Percentiles rank a stretch among this genome's conserved stretches.
phyloP scores from a whole-genome alignment of 2,329 filamentous ascomycete species.

The Rutstroemia sp. region DNA sequence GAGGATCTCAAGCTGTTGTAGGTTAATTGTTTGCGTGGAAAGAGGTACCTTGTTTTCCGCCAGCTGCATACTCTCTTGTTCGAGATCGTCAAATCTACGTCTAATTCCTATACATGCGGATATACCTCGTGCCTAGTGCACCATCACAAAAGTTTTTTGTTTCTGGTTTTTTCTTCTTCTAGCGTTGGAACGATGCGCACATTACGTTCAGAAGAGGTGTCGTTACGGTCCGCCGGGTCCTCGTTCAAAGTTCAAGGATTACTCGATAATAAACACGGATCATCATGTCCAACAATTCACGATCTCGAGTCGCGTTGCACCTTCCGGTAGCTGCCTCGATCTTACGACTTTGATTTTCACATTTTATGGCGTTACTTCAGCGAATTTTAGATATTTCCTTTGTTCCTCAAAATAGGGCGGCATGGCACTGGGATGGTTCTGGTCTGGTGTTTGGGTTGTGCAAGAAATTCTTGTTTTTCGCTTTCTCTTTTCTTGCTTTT shows the following conservation, averaged over 20 bases:
- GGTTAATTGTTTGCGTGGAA: constrained; percentile 21
- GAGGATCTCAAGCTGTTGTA: constrained; percentile 41
- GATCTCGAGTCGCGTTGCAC: constrained; percentile 32
- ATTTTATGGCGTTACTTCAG: constrained; percentile 28
- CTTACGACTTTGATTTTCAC: constrained; percentile 28
- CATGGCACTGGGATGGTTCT: constrained; percentile 28
- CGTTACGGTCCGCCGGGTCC: constrained; percentile 13
- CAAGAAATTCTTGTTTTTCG: constrained; percentile 23
- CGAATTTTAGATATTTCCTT: constrained; percentile 27
- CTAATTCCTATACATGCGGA: constrained; percentile 11
- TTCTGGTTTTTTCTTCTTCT: constrained; percentile 17
- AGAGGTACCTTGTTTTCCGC: too few species aligned
- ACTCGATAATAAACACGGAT: constrained; percentile 24
- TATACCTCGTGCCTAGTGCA: constrained; percentile 22
- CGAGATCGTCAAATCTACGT: background rate
- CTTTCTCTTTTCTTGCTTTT: too few species aligned
- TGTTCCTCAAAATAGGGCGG: constrained; percentile 30
- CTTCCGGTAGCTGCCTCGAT: constrained; percentile 30
- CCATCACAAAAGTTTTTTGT: constrained; percentile 25
- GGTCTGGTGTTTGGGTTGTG: constrained; percentile 31
- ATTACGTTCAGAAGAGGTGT: constrained; percentile 25
- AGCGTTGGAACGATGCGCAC: constrained; percentile 16
- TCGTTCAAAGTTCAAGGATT: constrained; percentile 17
- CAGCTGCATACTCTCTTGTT: background rate
- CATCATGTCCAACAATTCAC: constrained; percentile 19